These are phyloP conservation scores for Filosporella fistucella DNA, from an alignment of 495 filamentous ascomycete species.

Conservation along the genomic window DNA sequence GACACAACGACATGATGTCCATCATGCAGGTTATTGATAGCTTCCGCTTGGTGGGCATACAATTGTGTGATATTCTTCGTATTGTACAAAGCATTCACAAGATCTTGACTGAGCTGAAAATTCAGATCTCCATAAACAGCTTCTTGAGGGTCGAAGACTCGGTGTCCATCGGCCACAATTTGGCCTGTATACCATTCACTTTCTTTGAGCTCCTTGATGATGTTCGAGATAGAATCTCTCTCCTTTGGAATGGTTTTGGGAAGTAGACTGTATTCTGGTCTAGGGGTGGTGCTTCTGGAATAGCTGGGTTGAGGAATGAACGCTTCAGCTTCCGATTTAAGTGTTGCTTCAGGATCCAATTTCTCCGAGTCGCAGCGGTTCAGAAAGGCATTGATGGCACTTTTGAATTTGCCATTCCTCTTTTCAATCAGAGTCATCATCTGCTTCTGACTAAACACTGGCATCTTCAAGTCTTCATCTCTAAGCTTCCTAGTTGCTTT, in stretches of 20 bases:
- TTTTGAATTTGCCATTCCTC: conserved; percentile 77
- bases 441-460: conserved; percentile 87
- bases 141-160: conserved; percentile 85
- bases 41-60: conserved; percentile 94
- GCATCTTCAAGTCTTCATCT: conserved; percentile 87
- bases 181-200: conserved; percentile 86
- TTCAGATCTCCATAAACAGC: conserved; percentile 79
- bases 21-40: conserved; percentile 83
- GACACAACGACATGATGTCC: conserved; percentile 87
- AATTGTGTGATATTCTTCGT: conserved; percentile 77
- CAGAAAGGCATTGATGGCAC: conserved; percentile 73
- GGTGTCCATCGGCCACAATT: conserved; percentile 90
- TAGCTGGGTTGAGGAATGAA: conserved; percentile 25
- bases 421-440: conserved; percentile 90
- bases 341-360: conserved; percentile 60
- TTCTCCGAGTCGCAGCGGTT: conserved; percentile 62
- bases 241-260: conserved; percentile 76
- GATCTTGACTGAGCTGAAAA: conserved; percentile 81
- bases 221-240: conserved; percentile 76
- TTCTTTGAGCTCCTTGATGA: conserved; percentile 76
- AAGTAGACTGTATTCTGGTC: conserved; percentile 31
- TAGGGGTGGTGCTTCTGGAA: conserved; percentile 20
- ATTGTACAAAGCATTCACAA: conserved; percentile 95
- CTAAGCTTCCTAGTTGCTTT: conserved; percentile 58
- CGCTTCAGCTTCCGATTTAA: conserved; percentile 43